Base-by-base conservation (phyloP, 2,329 filamentous ascomycete species). In the Xylariaceae sp. region DNA sequence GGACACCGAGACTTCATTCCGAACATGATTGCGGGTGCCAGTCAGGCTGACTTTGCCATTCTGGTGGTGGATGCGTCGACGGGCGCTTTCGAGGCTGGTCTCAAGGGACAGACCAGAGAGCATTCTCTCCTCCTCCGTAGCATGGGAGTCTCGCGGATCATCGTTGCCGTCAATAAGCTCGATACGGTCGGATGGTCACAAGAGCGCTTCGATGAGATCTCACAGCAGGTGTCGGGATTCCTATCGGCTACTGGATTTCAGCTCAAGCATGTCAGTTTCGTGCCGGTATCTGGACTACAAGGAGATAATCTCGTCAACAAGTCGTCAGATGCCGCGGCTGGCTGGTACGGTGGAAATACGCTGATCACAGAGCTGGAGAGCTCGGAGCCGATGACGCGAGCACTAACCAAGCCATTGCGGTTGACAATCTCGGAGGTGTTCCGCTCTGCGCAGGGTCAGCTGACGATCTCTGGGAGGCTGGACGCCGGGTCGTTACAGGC, bases 21-120 rank as follows among this genome's bases (percentile, higher is more conserved):
- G 1, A 98, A 95, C 58, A 98, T 98, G 92, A 95, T 98, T 56
- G 90, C 90, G 2, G 92, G 92, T 11, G 88, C 90, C 3, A 92
- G 85, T 38, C 90, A 95, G 60, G 93, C 92, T 8, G 92, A 98
- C 56, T 92, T 96, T 58, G 92, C 89, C 0, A 83, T 98, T 1
- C 67, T 98, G 3, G 92, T 98, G 14, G 86, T 98, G 39, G 92
- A 98, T 56, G 83, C 90, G 4, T 82, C 83, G 37, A 86, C 77
- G 0, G 92, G 90, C 21, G 89, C 89, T 21, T 95, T 96, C 45
- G 92, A 98, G 57, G 88, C 87, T 3, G 93, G 92, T 0, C 66
- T 96, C 19, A 90, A 84, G 53, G 92, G 92, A 0, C 92, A 98
- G 56, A 98, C 92, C 0, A 82, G 85, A 55, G 92, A 98, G 53